Evolutionary conservation across 2,329 filamentous ascomycete genomes (phyloP), one percentile per base, ranked within the genome.

Genomic region (Fonsecaea pugnacius): DNA sequence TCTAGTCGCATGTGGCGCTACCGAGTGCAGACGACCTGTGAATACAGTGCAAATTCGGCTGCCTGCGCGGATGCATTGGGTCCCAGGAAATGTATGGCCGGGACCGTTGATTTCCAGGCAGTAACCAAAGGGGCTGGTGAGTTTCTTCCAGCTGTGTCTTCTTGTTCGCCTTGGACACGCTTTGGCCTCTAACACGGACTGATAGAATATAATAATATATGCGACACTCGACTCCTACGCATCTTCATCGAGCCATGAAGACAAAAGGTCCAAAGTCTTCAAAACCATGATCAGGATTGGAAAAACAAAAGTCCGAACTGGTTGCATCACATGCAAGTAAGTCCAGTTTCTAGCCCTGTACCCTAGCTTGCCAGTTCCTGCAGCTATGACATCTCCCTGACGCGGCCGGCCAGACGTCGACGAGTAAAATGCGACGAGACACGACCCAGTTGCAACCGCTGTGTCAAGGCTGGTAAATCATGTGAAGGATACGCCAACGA

Each of bases 381-480:
- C 43, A 2, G 3, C 43, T 30, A 48, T 48, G 9, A 18, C 27
- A 50, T 21, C 21, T 32, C 57, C 8, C 32, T 48, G 38, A 56
- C 32, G 36, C 50, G 8, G 18, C 4, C 27, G 27, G 4, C 16
- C 18, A 68, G 67, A 50, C 54, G 55, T 3, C 56, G 68, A 43
- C 53, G 62, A 21, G 67, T 75, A 27, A 75, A 74, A 65, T 75
- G 73, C 53, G 73, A 72, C 58, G 73, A 75, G 59, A 66, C 63
- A 8, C 70, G 66, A 2, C 73, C 73, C 12, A 61, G 36, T 16
- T 75, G 72, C 62, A 32, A 56, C 32, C 67, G 69, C 43, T 75
- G 73, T 59, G 67, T 69, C 24, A 73, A 70, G 40, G 73, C 72
- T 12, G 71, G 72, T 18, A 71, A 73, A 35, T 56, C 60, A 58